Percentiles rank a stretch among this genome's conserved stretches.
phyloP scores from a whole-genome alignment of 495 filamentous ascomycete species.

The Penicillium coffeae region DNA sequence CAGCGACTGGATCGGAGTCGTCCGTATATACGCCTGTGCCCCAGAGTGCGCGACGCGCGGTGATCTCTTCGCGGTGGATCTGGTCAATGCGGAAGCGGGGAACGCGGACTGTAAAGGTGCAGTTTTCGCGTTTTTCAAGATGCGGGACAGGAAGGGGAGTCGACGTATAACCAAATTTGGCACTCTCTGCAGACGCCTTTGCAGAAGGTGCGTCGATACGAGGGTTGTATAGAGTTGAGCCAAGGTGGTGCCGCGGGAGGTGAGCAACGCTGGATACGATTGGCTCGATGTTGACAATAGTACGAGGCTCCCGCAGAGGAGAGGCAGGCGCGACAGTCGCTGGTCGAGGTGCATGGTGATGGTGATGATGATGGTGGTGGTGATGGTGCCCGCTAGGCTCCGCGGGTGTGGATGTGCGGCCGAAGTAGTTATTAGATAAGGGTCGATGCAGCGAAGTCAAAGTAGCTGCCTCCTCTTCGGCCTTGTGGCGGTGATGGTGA shows the following conservation, averaged over 20 bases:
- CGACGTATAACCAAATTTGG: conserved; percentile 63
- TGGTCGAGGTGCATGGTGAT: conserved; percentile 43
- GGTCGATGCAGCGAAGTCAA: conserved; percentile 33
- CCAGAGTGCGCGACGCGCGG: conserved; percentile 73
- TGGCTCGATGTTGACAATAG: conserved; percentile 58
- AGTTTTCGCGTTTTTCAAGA: conserved; percentile 83
- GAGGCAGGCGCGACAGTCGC: conserved; percentile 31
- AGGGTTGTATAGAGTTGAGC: conserved; percentile 59
- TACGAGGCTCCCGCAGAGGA: conserved; percentile 58
- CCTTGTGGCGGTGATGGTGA: conserved; percentile 74
- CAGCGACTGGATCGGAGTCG: conserved; percentile 89
- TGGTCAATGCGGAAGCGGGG: conserved; percentile 70
- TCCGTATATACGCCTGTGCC: conserved; percentile 93
- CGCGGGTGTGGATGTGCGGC: conserved; percentile 32
- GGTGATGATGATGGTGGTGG: conserved; percentile 56
- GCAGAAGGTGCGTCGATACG: conserved; percentile 45
- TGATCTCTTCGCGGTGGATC: conserved; percentile 73
- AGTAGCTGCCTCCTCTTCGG: conserved; percentile 55
- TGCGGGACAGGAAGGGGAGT: conserved; percentile 71
- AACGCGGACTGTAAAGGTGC: conserved; percentile 82
- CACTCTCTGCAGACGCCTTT: conserved; percentile 44
- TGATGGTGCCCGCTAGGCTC: conserved; percentile 40
- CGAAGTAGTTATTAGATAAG: conserved; percentile 28
- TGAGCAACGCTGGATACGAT: conserved; percentile 66
- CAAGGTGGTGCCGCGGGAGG: conserved; percentile 75